Percentiles rank a stretch among this genome's conserved stretches.
Conservation (phyloP, 805 yeast genomes). For the Cyberlindnera japonica region DNA sequence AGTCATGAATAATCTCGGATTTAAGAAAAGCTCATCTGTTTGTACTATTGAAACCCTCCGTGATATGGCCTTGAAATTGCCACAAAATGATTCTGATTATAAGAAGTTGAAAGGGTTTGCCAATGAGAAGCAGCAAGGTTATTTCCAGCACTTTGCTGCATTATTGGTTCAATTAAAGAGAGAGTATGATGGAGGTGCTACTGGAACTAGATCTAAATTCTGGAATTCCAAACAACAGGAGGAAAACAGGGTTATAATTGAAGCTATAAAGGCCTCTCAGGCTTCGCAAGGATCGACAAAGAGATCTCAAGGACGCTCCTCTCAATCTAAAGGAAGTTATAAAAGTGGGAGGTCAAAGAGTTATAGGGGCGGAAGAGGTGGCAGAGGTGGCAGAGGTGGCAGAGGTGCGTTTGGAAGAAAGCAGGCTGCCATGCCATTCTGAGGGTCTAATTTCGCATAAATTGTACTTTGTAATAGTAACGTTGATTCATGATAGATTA, state of each 20-base stretch:
- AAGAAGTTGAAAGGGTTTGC: constrained; percentile 34
- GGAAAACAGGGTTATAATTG: constrained; percentile 18
- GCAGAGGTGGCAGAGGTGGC: constrained; percentile 1
- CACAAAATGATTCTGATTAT: constrained; percentile 47
- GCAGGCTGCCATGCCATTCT: too few species aligned
- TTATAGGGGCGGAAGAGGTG: not conserved
- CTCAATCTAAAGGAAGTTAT: too few species aligned
- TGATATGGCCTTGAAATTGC: constrained; percentile 54
- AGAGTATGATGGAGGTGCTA: constrained; percentile 10
- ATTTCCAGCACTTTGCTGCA: constrained; percentile 39
- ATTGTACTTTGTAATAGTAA: too few species aligned
- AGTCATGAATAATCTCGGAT: constrained; percentile 39
- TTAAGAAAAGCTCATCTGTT: constrained; percentile 32
- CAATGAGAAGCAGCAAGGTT: constrained; percentile 21
- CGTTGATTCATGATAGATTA: too few species aligned
- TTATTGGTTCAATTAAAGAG: constrained; percentile 26
- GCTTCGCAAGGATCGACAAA: constrained; percentile 4
- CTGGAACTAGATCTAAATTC: constrained; percentile 18
- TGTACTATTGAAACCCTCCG: constrained; percentile 40
- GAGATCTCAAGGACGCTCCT: not conserved
- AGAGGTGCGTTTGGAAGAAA: too few species aligned
- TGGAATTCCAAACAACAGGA: constrained; percentile 17
- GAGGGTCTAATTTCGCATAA: too few species aligned
- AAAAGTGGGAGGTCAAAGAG: constrained; percentile 1
- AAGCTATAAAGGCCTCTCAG: constrained; percentile 24